Evolutionary conservation across 148 eudicot species (phyloP).

Genomic region (Cornus controversa): DNA sequence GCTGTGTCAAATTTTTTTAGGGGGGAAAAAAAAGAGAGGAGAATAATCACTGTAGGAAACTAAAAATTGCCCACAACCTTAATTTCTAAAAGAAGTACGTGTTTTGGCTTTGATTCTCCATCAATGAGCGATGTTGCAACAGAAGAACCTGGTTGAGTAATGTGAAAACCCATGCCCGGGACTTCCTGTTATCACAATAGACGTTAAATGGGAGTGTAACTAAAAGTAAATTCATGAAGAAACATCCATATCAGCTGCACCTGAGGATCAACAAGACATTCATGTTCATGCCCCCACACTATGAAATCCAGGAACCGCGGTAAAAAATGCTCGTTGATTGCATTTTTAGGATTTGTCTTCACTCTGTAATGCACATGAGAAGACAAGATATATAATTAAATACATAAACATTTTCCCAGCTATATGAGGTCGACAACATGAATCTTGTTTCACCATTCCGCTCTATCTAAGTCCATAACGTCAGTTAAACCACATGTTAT

Average conservation of each 20-base stretch:
- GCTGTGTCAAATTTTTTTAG: background rate
- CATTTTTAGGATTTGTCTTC: conserved; percentile 99
- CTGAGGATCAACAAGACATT: conserved; percentile 98
- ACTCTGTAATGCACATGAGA: conserved; percentile 52
- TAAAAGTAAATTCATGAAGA: background rate
- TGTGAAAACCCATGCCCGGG: conserved; percentile 98
- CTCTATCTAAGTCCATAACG: no score
- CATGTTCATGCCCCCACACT: conserved; percentile 99
- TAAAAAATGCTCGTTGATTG: conserved; percentile 94
- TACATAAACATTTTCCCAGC: background rate
- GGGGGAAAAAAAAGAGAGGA: background rate
- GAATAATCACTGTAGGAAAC: background rate
- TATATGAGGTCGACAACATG: no score
- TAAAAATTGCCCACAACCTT: conserved; percentile 48
- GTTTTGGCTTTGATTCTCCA: conserved; percentile 95
- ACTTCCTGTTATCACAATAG: conserved; percentile 59
- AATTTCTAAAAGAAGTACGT: conserved; percentile 92
- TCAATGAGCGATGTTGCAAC: conserved; percentile 98
- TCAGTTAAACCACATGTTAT: no score
- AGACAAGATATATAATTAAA: conserved; percentile 1
- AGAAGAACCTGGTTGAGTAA: conserved; percentile 99
- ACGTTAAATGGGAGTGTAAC: conserved; percentile 6
- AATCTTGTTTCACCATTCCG: no score
- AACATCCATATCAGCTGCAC: conserved; percentile 28
- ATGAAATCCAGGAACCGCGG: conserved; percentile 95